phyloP scores from a whole-genome alignment of 2,329 filamentous ascomycete genomes.

The Claviceps citrina region DNA sequence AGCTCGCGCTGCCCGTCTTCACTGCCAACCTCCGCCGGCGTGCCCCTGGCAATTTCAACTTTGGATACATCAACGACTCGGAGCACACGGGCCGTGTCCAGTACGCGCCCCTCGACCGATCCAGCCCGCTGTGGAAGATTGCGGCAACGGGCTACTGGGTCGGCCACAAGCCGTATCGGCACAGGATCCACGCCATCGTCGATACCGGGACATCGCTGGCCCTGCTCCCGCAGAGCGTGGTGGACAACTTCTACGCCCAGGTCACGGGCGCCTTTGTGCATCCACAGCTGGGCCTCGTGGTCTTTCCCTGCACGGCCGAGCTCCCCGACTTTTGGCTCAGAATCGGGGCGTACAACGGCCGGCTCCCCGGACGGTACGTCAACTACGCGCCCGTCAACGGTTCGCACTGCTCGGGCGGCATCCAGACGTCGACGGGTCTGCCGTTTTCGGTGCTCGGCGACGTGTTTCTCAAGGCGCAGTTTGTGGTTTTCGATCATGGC shows the following conservation, averaged over 20 bases:
- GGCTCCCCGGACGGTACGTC: constrained; percentile 22
- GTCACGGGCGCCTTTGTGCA: constrained; percentile 35
- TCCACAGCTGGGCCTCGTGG: constrained; percentile 34
- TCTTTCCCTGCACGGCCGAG: constrained; percentile 38
- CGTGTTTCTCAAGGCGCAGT: constrained; percentile 29
- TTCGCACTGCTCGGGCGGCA: constrained; percentile 20
- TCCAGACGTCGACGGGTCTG: constrained; percentile 22
- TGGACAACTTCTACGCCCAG: constrained; percentile 42
- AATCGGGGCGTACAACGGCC: constrained; percentile 19
- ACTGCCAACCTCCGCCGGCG: constrained; percentile 21
- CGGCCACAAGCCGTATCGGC: constrained; percentile 17
- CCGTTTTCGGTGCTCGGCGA: constrained; percentile 26
- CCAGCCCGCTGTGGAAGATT: constrained; percentile 48
- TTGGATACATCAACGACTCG: constrained; percentile 35
- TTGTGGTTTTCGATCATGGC: constrained; percentile 26
- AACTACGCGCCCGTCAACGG: constrained; percentile 19
- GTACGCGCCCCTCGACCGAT: constrained; percentile 36
- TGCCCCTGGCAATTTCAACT: constrained; percentile 23
- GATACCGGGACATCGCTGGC: constrained; percentile 59
- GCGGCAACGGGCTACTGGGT: constrained; percentile 39
- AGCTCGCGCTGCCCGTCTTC: constrained; percentile 19
- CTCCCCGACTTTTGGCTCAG: constrained; percentile 29
- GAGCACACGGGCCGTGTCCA: constrained; percentile 42
- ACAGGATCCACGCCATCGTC: constrained; percentile 35
- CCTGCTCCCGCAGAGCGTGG: constrained; percentile 37